These are phyloP conservation scores for Phialophora expanda DNA, from an alignment of 2,329 filamentous ascomycete genomes.

Conservation along the genomic window DNA sequence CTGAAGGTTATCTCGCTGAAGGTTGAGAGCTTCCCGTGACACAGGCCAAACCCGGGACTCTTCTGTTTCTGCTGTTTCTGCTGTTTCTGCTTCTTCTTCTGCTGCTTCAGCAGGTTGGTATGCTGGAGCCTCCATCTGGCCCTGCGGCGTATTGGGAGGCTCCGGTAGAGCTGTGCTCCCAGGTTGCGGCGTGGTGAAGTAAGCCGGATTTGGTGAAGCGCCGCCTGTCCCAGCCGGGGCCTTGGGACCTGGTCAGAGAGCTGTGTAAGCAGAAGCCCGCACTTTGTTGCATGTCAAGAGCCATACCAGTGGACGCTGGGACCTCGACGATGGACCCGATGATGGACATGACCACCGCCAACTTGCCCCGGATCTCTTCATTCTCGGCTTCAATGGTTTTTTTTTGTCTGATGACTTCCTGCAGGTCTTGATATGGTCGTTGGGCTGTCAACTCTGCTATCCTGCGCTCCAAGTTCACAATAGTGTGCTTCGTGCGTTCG, in stretches of 20 bases:
- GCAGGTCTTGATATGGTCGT: constrained; percentile 82
- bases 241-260: constrained; percentile 34
- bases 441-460: constrained; percentile 78
- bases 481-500: constrained; percentile 79
- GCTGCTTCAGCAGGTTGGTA: constrained; percentile 23
- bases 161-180: constrained; percentile 40
- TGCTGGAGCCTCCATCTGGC: constrained; percentile 18
- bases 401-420: constrained; percentile 75
- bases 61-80: background rate
- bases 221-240: constrained; percentile 30
- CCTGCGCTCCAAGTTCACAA: constrained; percentile 72
- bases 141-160: constrained; percentile 39
- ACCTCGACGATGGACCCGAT: constrained; percentile 51
- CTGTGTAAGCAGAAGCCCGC: constrained; percentile 31
- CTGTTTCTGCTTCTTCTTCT: constrained; percentile 15
- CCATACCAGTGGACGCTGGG: constrained; percentile 52
- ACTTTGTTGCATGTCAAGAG: background rate
- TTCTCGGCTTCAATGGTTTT: constrained; percentile 80
- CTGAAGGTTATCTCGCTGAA: constrained; percentile 49
- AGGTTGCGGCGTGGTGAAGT: constrained; percentile 42
- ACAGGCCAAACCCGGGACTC: constrained; percentile 27
- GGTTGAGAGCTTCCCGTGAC: constrained; percentile 48
- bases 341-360: constrained; percentile 68
- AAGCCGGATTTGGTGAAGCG: constrained; percentile 30
- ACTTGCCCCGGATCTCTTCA: constrained; percentile 72